Evolutionary conservation across 2,329 filamentous ascomycete genomes (phyloP).

Genomic region (Aspergillus ruber): DNA sequence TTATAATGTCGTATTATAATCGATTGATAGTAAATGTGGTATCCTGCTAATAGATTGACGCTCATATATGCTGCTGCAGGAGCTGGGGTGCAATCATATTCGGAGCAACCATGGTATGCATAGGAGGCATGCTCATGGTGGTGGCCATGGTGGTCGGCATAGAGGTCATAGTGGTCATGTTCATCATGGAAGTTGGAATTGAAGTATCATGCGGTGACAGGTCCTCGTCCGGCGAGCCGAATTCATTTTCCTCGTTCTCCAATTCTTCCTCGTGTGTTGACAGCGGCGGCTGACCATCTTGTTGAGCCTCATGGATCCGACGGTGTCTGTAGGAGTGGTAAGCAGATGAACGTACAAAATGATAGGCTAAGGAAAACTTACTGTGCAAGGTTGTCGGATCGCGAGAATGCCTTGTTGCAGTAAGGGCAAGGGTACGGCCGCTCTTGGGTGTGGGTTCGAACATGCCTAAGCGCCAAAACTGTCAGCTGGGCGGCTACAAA

Average conservation of each 20-base stretch:
- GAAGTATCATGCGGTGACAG: slow-evolving; percentile 51
- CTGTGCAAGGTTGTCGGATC: slow-evolving; percentile 98
- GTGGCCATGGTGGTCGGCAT: slow-evolving; percentile 24
- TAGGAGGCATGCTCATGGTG: slow-evolving; percentile 24
- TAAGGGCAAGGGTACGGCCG: slow-evolving; percentile 95
- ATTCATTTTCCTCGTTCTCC: slow-evolving; percentile 80
- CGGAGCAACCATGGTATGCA: slow-evolving; percentile 33
- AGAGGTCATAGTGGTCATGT: slow-evolving; percentile 29
- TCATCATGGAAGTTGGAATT: slow-evolving; percentile 24
- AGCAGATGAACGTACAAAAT: slow-evolving; percentile 19
- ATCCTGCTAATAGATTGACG: background rate
- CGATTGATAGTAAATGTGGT: background rate
- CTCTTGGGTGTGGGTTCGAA: slow-evolving; percentile 98
- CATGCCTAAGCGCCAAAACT: slow-evolving; percentile 65
- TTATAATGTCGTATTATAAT: background rate
- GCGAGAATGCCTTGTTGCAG: slow-evolving; percentile 97
- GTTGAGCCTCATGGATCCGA: slow-evolving; percentile 72
- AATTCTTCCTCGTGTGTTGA: slow-evolving; percentile 66
- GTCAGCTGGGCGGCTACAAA: slow-evolving; percentile 46
- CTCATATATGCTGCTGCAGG: slow-evolving; percentile 38
- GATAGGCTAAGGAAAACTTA: slow-evolving; percentile 43
- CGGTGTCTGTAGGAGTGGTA: slow-evolving; percentile 50
- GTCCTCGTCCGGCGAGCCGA: slow-evolving; percentile 66
- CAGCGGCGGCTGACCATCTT: slow-evolving; percentile 46
- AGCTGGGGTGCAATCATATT: slow-evolving; percentile 40